Base-by-base conservation (phyloP, 495 filamentous ascomycete genomes). In the Opeltia flavorubescens region DNA sequence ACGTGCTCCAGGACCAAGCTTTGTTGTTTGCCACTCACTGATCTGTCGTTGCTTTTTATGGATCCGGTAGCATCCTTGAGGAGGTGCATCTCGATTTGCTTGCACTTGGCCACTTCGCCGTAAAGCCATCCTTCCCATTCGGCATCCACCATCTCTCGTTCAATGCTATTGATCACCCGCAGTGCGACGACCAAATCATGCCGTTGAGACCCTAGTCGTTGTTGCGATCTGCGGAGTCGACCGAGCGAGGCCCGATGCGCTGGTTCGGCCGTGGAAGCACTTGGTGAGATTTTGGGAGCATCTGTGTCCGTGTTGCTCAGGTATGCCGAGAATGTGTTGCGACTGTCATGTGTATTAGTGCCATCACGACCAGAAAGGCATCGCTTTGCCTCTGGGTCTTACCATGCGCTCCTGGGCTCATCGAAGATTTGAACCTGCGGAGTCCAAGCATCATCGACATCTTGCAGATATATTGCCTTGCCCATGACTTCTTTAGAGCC, bases 121-220 rank as follows among this genome's bases (percentile, higher is more conserved):
- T 67, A 58, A 13, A 96, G 70, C 87, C 88, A 96, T 33, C 81
- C 81, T 65, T 93, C 88, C 81, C 85, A 98, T 65, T 95, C 89
- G 2, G 76, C 80, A 46, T 74, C 70, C 47, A 96, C 51, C 58
- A 93, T 79, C 59, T 95, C 89, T 43, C 69, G 64, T 66, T 98
- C 91, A 8, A 96, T 77, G 35, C 72, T 80, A 59, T 96, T 95
- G 43, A 98, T 79, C 3, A 95, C 74, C 5, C 89, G 80, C 65
- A 96, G 74, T 13, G 88, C 87, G 4, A 98, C 88, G 1, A 96
- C 67, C 18, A 96, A 70, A 55, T 96, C 86, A 57, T 98, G 86
- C n/a, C 91, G 75, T 60, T 94, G 89, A 11, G 74, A 62, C 8
- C 83, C 91, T 2, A 98, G 76, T 28, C 80, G 73, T 63, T 93